Evolutionary conservation across 2,329 filamentous ascomycete genomes (phyloP).

Genomic region (Penicillium decumbens): DNA sequence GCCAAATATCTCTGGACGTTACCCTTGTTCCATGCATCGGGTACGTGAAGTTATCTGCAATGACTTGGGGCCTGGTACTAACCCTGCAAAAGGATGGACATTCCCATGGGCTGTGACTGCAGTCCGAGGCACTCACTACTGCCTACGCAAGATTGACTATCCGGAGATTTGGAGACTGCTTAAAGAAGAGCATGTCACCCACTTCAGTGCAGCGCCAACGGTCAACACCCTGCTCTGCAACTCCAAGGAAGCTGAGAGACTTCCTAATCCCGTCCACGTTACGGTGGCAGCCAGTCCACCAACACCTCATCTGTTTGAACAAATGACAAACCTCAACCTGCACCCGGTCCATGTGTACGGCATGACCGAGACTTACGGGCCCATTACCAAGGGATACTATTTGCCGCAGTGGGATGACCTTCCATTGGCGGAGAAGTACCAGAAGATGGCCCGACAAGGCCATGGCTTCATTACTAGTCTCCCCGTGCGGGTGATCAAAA

Average conservation of each 20-base stretch:
- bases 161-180: slow-evolving; percentile 84
- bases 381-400: slow-evolving; percentile 88
- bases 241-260: slow-evolving; percentile 64
- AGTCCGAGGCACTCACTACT: slow-evolving; percentile 90
- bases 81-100: slow-evolving; percentile 57
- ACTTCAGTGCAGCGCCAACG: slow-evolving; percentile 93
- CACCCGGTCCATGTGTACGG: slow-evolving; percentile 93
- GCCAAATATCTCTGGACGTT: slow-evolving; percentile 88
- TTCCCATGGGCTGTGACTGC: slow-evolving; percentile 93
- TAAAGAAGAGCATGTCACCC: slow-evolving; percentile 80
- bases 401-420: slow-evolving; percentile 79
- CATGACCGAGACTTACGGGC: slow-evolving; percentile 81
- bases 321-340: slow-evolving; percentile 84
- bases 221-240: slow-evolving; percentile 92
- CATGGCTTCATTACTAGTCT: slow-evolving; percentile 84
- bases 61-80: background rate
- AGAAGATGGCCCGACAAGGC: slow-evolving; percentile 87
- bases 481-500: slow-evolving; percentile 75
- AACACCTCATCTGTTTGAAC: slow-evolving; percentile 82
- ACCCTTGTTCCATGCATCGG: slow-evolving; percentile 72
- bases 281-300: slow-evolving; percentile 92
- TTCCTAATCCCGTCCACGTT: slow-evolving; percentile 70
- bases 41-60: slow-evolving; percentile 27
- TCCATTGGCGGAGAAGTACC: slow-evolving; percentile 70
- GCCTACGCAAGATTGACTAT: slow-evolving; percentile 92